These are phyloP conservation scores for Diaporthe longicolla DNA, from an alignment of 2,329 filamentous ascomycete genomes.

Conservation along the genomic window DNA sequence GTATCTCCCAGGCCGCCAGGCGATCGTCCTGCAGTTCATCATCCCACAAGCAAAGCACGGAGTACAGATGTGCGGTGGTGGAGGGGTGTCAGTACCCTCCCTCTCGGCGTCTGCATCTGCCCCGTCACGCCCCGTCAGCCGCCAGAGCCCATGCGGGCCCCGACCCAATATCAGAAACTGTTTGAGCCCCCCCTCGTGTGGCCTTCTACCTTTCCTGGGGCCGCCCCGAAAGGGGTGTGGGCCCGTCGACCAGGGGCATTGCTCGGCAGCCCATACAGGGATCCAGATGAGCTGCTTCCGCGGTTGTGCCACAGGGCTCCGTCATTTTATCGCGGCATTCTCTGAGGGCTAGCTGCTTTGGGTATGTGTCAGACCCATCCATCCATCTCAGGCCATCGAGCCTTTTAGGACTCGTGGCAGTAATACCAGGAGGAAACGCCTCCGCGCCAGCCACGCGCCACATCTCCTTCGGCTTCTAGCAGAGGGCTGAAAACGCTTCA, in stretches of 20 bases:
- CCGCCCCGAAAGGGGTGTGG: constrained; percentile 39
- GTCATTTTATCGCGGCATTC: constrained; percentile 1
- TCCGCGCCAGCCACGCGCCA: constrained; percentile 24
- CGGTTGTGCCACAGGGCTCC: constrained; percentile 33
- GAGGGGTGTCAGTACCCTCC: neutral
- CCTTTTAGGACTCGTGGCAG: constrained; percentile 10
- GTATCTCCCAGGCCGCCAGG: neutral
- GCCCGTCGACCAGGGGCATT: constrained; percentile 10
- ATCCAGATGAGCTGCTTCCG: constrained; percentile 41
- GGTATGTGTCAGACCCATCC: constrained; percentile 13
- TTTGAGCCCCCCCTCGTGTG: constrained; percentile 31
- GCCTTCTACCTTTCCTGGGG: constrained; percentile 21
- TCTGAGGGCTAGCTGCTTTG: constrained; percentile 12
- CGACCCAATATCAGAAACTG: constrained; percentile 20
- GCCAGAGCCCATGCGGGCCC: constrained; percentile 20
- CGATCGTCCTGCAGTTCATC: neutral
- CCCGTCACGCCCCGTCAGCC: constrained; percentile 25
- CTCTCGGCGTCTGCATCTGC: constrained; percentile 22
- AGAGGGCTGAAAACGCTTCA: neutral
- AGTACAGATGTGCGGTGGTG: neutral
- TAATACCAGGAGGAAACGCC: constrained; percentile 6
- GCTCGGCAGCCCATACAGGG: constrained; percentile 33
- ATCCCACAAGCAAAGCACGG: neutral
- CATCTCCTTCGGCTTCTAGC: constrained; percentile 6
- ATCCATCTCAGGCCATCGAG: constrained; percentile 1